Evolutionary conservation across 163 green algal species (phyloP).

Genomic region (Chlamydomonas reinhardtii): DNA sequence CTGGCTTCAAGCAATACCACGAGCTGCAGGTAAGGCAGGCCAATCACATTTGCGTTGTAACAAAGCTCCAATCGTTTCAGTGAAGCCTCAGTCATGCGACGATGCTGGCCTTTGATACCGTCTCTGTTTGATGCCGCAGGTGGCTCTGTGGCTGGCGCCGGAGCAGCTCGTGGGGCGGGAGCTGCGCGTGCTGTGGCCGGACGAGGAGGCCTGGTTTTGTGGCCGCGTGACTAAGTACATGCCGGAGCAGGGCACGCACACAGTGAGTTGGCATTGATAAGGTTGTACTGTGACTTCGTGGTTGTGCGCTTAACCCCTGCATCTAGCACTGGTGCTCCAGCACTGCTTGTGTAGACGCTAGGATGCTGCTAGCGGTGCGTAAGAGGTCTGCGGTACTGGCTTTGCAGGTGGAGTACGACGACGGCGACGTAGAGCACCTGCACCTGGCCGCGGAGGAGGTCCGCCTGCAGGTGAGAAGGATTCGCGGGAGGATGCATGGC

Average conservation of each 20-base stretch:
- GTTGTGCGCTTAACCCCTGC: too few species aligned
- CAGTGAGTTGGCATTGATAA: conserved; percentile 5
- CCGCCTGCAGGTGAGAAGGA: conserved; percentile 49
- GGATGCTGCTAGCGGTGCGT: too few species aligned
- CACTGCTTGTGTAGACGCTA: too few species aligned
- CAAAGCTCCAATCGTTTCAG: too few species aligned
- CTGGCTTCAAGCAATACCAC: conserved; percentile 51
- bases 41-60: too few species aligned
- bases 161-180: conserved; percentile 65
- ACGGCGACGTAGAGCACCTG: conserved; percentile 59
- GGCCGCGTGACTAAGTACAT: conserved; percentile 52
- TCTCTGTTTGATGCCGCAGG: neutral
- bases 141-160: conserved; percentile 36
- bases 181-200: conserved; percentile 69
- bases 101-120: too few species aligned
- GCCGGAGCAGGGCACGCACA: conserved; percentile 54
- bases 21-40: conserved; percentile 36
- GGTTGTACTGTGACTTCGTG: too few species aligned
- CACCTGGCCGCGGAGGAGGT: conserved; percentile 65
- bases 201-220: conserved; percentile 74
- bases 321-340: too few species aligned
- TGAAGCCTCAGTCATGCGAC: too few species aligned
- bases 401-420: conserved; percentile 65
- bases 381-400: too few species aligned
- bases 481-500: too few species aligned